Evolutionary conservation across 2,329 filamentous ascomycete genomes (phyloP), one percentile per base, ranked within the genome.

Genomic region (Hypomyces perniciosus): DNA sequence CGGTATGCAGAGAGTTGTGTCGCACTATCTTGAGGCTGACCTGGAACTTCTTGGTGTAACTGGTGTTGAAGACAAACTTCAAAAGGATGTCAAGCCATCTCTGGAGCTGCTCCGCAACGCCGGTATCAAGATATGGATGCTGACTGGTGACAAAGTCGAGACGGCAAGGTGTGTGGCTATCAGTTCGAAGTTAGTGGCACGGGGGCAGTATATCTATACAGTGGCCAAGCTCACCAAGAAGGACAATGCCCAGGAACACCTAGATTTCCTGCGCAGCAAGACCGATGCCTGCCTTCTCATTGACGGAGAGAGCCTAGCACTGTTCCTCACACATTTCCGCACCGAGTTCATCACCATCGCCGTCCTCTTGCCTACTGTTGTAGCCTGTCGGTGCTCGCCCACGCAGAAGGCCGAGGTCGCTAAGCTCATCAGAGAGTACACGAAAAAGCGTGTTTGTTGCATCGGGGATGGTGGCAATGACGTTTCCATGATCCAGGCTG

Each of bases 41-140:
- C 76, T 99, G 0, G 93, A 99, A 65, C 81, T 99, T 5, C 79
- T 97, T 1, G 93, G 93, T n/a, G 91, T 99, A 9, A 99, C 93
- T 1, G 93, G 93, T 56, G 93, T 99, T 0, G 95, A 99, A 68
- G 93, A 99, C 70, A 96, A 95, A 65, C 80, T 99, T 9, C 93
- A 99, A 66, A 85, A 85, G 56, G 90, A 97, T 62, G 93, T 99
- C 63, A 99, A 97, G 67, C 88, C 92, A 1, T 96, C 90, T 0
- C 77, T 99, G 5, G 95, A 99, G 68, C 81, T 99, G 5, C 80
- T 99, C 47, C 88, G 93, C 58, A 99, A 99, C 62, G 93, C 93
- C 0, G 93, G 93, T 28, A 93, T 99, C 71, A 97, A 97, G 69
- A 97, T 99, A 46, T 99, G 93, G 93, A 99, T 99, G 93, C 76